phyloP scores from a whole-genome alignment of 169 alveolate species.

The Plasmodium blacklocki region DNA sequence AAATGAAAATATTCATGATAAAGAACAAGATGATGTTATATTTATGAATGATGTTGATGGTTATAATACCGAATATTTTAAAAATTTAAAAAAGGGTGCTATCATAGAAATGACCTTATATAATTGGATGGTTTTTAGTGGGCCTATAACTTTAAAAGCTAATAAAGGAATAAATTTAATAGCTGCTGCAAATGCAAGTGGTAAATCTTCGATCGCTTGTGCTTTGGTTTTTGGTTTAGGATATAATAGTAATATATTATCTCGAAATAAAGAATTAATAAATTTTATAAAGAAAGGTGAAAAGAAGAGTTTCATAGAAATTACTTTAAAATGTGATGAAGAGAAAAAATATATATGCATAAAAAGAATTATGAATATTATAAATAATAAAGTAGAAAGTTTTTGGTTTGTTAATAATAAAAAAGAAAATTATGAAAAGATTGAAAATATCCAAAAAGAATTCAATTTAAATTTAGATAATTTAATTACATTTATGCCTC shows the following conservation, averaged over 20 bases:
- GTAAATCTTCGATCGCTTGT: conserved; percentile 84
- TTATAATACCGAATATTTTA: not conserved
- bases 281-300: conserved; percentile 82
- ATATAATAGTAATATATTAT: conserved; percentile 73
- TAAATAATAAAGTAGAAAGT: conserved; percentile 21
- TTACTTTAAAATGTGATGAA: conserved; percentile 22
- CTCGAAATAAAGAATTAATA: conserved; percentile 79
- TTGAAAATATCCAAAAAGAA: conserved; percentile 63
- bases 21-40: not conserved
- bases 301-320: conserved; percentile 58
- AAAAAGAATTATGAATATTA: conserved; percentile 50
- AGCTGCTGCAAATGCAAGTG: conserved; percentile 86
- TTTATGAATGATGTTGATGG: not conserved
- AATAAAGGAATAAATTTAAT: conserved; percentile 82
- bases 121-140: conserved; percentile 87
- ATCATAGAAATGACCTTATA: conserved; percentile 73
- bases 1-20: too few relatives aligned
- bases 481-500: conserved; percentile 83
- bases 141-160: conserved; percentile 80
- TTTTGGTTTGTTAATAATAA: conserved; percentile 79
- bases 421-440: conserved; percentile 60
- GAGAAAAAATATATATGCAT: conserved; percentile 21
- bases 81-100: conserved; percentile 37
- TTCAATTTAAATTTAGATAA: conserved; percentile 78
- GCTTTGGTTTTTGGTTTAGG: conserved; percentile 85